Percentiles rank a stretch among this genome's conserved stretches.
Evolutionary conservation across 176 grass and related monocot species (phyloP).

Genomic region (Oryza longistaminata): DNA sequence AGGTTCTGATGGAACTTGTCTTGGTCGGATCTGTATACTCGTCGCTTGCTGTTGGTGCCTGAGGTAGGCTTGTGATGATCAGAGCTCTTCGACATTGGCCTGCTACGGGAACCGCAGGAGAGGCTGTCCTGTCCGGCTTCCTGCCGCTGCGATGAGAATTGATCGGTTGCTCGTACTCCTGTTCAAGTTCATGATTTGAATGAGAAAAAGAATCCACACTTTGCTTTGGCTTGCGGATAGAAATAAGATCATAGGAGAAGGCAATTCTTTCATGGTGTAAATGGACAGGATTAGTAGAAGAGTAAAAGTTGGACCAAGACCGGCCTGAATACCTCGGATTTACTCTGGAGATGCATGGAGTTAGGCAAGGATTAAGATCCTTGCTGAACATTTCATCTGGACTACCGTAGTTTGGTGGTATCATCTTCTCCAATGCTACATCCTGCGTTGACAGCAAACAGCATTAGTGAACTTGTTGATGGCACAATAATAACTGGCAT

Average conservation of each 20-base stretch:
- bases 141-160: conserved; percentile 25
- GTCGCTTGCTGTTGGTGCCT: conserved; percentile 40
- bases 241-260: neutral
- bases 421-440: conserved; percentile 61
- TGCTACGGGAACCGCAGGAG: conserved; percentile 35
- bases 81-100: conserved; percentile 69
- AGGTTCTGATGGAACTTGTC: conserved; percentile 59
- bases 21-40: conserved; percentile 53
- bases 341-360: conserved; percentile 73
- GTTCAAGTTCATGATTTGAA: neutral
- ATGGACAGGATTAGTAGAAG: neutral
- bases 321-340: conserved; percentile 50
- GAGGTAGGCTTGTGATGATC: conserved; percentile 53
- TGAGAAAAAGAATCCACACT: neutral
- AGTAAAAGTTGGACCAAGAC: conserved; percentile 1
- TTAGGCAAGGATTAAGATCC: conserved; percentile 96
- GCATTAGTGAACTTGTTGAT: neutral
- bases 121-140: conserved; percentile 20
- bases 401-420: conserved; percentile 61
- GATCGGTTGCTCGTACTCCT: conserved; percentile 43
- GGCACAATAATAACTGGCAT: too few relatives aligned
- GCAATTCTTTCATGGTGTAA: neutral
- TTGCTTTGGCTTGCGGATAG: neutral
- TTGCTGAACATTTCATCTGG: conserved; percentile 91
- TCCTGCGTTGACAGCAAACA: conserved; percentile 51